Percentiles rank a stretch among this genome's conserved stretches.
phyloP scores from a whole-genome alignment of 225 moss, liverwort and hornwort species.

The Asterella californica region DNA sequence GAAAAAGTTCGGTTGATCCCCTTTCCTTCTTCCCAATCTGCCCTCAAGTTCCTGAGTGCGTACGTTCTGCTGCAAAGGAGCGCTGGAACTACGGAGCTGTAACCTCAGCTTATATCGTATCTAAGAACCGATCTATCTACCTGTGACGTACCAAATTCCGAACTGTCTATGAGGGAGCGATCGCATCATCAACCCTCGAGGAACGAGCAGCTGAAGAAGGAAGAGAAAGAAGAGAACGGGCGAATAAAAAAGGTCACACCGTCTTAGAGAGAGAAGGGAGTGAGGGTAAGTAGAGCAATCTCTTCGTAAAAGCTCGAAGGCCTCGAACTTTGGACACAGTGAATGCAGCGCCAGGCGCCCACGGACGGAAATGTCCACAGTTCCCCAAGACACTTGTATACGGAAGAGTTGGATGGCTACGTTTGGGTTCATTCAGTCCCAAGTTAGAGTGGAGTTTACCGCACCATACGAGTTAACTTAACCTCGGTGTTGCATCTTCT shows the following conservation, averaged over 20 bases:
- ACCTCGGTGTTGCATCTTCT: too few species aligned
- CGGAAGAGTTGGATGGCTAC: neutral
- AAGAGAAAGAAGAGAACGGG: neutral
- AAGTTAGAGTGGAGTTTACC: too few species aligned
- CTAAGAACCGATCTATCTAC: constrained; percentile 6
- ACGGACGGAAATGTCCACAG: neutral
- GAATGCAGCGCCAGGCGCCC: neutral
- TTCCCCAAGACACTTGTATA: neutral
- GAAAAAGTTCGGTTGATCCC: neutral
- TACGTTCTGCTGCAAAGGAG: neutral
- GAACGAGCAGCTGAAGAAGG: neutral
- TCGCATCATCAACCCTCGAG: neutral
- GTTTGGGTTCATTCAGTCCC: neutral
- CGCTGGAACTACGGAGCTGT: neutral
- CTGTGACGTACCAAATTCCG: neutral
- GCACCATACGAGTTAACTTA: too few species aligned
- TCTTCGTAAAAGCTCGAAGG: constrained; percentile 18
- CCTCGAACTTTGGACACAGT: neutral
- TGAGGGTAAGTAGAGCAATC: neutral
- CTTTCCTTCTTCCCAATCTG: constrained; percentile 6
- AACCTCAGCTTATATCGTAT: neutral
- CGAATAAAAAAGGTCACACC: neutral
- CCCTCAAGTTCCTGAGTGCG: neutral
- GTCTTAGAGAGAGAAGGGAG: neutral
- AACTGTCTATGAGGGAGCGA: neutral